phyloP scores from a whole-genome alignment of 495 filamentous ascomycete genomes.

The Hypoxylon rickii region DNA sequence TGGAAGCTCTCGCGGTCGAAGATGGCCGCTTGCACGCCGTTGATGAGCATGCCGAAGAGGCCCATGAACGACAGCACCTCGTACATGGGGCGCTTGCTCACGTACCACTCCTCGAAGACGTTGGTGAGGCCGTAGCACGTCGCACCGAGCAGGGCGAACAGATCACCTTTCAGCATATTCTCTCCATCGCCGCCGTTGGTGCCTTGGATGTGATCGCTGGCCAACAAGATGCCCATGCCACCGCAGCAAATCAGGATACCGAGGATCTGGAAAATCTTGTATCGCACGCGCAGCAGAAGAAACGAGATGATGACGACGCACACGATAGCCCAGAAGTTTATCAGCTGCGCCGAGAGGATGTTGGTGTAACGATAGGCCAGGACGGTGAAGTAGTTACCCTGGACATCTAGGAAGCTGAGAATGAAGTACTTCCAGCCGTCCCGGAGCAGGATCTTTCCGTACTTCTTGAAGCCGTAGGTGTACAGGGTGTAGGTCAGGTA shows the following conservation, averaged over 20 bases:
- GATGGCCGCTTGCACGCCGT: constrained; percentile 85
- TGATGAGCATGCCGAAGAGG: constrained; percentile 88
- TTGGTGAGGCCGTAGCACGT: constrained; percentile 92
- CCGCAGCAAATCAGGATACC: constrained; percentile 92
- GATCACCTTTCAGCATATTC: constrained; percentile 87
- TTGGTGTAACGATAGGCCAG: constrained; percentile 92
- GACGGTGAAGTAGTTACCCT: constrained; percentile 97
- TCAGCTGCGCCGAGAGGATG: constrained; percentile 87
- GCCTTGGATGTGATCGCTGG: constrained; percentile 80
- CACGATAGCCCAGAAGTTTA: constrained; percentile 99
- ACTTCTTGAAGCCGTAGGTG: constrained; percentile 75
- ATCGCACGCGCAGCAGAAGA: constrained; percentile 80
- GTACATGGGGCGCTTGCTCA: constrained; percentile 83
- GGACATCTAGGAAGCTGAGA: constrained; percentile 87
- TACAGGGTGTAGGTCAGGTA: constrained; percentile 85
- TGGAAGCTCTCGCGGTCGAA: constrained; percentile 80
- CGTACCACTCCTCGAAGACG: constrained; percentile 89
- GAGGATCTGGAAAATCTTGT: constrained; percentile 78
- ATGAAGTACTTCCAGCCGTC: constrained; percentile 96
- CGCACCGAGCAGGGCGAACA: constrained; percentile 87
- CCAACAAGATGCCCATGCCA: constrained; percentile 88
- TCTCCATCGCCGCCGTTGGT: constrained; percentile 63
- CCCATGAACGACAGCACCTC: constrained; percentile 92
- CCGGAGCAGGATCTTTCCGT: constrained; percentile 61
- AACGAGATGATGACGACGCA: constrained; percentile 88